Conservation (phyloP, 2,329 filamentous ascomycete species). For the Purpureocillium lavendulum region DNA sequence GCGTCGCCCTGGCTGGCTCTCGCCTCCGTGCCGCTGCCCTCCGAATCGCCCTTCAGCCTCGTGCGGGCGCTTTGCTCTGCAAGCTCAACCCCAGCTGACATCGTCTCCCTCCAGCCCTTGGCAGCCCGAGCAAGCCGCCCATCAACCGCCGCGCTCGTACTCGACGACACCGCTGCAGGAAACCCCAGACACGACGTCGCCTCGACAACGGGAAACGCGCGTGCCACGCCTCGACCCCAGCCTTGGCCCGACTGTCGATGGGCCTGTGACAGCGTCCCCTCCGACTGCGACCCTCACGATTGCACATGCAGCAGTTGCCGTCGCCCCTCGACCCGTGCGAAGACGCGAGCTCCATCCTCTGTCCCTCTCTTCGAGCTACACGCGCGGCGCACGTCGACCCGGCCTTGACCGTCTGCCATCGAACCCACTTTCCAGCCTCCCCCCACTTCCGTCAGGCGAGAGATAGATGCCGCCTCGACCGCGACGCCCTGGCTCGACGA, state of each 20-base stretch:
- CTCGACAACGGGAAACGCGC: no score
- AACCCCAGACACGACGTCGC: neutral
- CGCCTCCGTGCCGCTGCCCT: neutral
- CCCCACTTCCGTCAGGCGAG: slow-evolving; percentile 3
- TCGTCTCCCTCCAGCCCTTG: no score
- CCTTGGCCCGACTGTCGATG: neutral
- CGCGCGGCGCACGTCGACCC: slow-evolving; percentile 19
- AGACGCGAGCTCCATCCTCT: slow-evolving; percentile 25
- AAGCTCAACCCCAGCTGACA: no score
- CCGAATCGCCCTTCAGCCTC: neutral
- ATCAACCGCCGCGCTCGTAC: slow-evolving; percentile 2
- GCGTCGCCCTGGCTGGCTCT: slow-evolving; percentile 10
- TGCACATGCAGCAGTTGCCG: no score
- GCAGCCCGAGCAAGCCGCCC: slow-evolving; percentile 6
- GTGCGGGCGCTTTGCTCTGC: neutral
- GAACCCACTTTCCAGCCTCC: slow-evolving; percentile 4
- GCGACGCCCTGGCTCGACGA: slow-evolving; percentile 9
- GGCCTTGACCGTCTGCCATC: slow-evolving; percentile 9
- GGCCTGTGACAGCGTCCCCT: slow-evolving; percentile 1
- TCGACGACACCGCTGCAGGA: neutral
- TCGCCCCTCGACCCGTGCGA: slow-evolving; percentile 23
- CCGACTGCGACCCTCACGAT: neutral
- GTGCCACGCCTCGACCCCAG: neutral
- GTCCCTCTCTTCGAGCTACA: slow-evolving; percentile 22
- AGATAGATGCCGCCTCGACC: slow-evolving; percentile 15